phyloP scores from a whole-genome alignment of 2,329 filamentous ascomycete genomes.

The Monosporascus sp. region DNA sequence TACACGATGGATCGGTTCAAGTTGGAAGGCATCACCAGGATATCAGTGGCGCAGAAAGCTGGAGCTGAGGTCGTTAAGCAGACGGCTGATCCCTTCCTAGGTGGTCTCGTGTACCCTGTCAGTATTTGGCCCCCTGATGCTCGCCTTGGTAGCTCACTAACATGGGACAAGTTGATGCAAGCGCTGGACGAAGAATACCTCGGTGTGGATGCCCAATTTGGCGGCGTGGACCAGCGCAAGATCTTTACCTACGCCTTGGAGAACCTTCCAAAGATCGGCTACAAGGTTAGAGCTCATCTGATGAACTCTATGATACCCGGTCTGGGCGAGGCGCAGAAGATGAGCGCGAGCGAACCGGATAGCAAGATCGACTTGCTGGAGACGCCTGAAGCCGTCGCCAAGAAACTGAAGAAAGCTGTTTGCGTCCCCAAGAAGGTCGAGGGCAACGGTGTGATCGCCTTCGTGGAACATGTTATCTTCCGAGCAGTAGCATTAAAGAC shows the following conservation, averaged over 20 bases:
- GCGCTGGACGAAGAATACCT: constrained; percentile 88
- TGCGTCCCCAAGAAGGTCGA: constrained; percentile 71
- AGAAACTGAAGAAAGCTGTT: constrained; percentile 82
- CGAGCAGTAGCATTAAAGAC: constrained; percentile 62
- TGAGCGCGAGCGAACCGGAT: constrained; percentile 70
- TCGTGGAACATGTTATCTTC: constrained; percentile 82
- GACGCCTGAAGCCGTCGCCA: constrained; percentile 62
- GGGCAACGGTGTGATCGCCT: constrained; percentile 79
- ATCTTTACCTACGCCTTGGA: constrained; percentile 84
- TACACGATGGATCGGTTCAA: constrained; percentile 90
- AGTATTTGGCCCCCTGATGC: constrained; percentile 19
- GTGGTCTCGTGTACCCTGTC: constrained; percentile 74
- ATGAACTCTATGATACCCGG: constrained; percentile 91
- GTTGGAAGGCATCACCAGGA: constrained; percentile 65
- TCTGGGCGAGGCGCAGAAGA: constrained; percentile 73
- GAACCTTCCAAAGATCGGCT: constrained; percentile 78
- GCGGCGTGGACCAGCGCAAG: constrained; percentile 81
- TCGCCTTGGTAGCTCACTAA: neutral
- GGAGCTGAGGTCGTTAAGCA: constrained; percentile 96
- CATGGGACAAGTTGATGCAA: constrained; percentile 48
- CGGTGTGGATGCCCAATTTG: constrained; percentile 82
- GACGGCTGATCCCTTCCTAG: constrained; percentile 67
- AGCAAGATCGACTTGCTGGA: constrained; percentile 95
- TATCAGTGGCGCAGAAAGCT: constrained; percentile 66
- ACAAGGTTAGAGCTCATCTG: constrained; percentile 62